Evolutionary conservation across 2,329 filamentous ascomycete species (phyloP).

Genomic region (Trichoderma lentiforme): DNA sequence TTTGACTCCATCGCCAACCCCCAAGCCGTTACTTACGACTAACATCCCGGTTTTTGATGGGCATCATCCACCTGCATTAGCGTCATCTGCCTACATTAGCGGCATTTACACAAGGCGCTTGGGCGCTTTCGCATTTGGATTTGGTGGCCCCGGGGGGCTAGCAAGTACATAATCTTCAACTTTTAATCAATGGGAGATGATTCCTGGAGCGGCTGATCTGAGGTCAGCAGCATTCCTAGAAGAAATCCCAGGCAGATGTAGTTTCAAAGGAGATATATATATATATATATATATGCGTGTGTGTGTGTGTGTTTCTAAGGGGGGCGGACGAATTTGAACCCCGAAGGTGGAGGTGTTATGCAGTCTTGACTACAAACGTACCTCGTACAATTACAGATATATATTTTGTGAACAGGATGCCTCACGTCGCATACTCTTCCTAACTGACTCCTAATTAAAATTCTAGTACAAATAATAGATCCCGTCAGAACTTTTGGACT

Average conservation of each 20-base stretch:
- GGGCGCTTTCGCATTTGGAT: not conserved
- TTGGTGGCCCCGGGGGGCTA: not conserved
- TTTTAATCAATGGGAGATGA: not conserved
- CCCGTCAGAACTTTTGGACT: fast-evolving
- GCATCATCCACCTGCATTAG: not conserved
- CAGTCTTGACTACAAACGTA: no score
- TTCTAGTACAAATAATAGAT: no score
- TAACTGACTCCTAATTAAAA: no score
- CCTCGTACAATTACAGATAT: no score
- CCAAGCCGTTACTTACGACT: not conserved
- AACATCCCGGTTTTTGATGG: not conserved
- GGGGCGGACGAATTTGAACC: no score
- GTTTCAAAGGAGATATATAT: no score
- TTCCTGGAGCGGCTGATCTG: not conserved
- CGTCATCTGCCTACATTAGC: not conserved
- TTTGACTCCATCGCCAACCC: not conserved
- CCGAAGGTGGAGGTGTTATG: no score
- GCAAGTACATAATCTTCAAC: not conserved
- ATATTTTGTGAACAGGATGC: no score
- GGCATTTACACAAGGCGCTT: not conserved
- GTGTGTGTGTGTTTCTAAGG: no score
- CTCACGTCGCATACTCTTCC: no score
- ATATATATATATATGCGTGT: no score
- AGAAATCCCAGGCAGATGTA: not conserved
- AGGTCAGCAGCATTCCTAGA: not conserved